Conservation (phyloP, 23 red algal genomes). For the Gracilaria caudata region DNA sequence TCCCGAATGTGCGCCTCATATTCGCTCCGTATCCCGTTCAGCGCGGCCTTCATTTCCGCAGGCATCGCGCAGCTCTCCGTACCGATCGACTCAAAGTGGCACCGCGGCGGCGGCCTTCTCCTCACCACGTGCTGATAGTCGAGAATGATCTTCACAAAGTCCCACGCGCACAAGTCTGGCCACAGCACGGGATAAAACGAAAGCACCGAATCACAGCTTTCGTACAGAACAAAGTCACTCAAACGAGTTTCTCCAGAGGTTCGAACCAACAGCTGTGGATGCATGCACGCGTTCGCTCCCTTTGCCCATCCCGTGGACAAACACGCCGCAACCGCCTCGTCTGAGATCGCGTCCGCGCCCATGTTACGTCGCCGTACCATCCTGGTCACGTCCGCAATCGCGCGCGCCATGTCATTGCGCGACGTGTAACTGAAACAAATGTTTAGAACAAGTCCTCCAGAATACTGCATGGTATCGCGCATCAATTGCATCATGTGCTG, state of each 20-base stretch:
- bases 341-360: slow-evolving; percentile 37
- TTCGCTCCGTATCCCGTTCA: not conserved
- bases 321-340: slow-evolving; percentile 46
- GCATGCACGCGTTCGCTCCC: slow-evolving; percentile 12
- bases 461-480: slow-evolving; percentile 54
- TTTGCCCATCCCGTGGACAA: slow-evolving; percentile 61
- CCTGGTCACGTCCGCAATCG: slow-evolving; percentile 43
- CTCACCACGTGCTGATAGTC: slow-evolving; percentile 60
- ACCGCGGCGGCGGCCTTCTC: not conserved
- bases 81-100: not conserved
- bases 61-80: not conserved
- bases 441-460: slow-evolving; percentile 71
- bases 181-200: slow-evolving; percentile 85
- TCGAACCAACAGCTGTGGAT: slow-evolving; percentile 82
- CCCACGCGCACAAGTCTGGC: slow-evolving; percentile 87
- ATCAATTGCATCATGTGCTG: slow-evolving; percentile 37
- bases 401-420: slow-evolving; percentile 74
- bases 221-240: slow-evolving; percentile 91
- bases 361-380: slow-evolving; percentile 22
- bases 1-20: not conserved
- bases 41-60: not conserved
- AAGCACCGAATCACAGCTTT: slow-evolving; percentile 42
- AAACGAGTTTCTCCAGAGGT: slow-evolving; percentile 91
- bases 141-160: slow-evolving; percentile 78
- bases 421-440: slow-evolving; percentile 93